Base-by-base conservation (phyloP, 345 rosid genomes). In the Kandelia obovata region DNA sequence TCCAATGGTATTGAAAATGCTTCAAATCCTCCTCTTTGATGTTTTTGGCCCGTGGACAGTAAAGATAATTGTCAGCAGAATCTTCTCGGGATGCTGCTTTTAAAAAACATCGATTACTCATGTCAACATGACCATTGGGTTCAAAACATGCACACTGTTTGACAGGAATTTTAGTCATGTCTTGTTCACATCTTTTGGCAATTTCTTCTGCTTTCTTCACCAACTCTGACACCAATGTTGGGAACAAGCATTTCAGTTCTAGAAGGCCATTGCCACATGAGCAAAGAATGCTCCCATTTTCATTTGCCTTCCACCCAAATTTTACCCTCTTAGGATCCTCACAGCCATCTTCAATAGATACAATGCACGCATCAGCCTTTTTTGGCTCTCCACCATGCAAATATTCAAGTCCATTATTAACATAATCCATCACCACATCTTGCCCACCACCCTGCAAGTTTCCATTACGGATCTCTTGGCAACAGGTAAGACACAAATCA, bases 1-100 rank as follows among this genome's bases (percentile, higher is more conserved):
- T 62, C 97, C 96, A 92, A 37, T 92, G 96, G 61, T 58, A 74
- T 74, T 78, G 92, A 73, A 91, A 91, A 83, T 91, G 95, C 68
- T 78, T 66, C 64, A 86, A 52, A 67, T 83, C 79, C 20, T 66
- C 78, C 35, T 59, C 62, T 46, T 72, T 68, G 70, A 80, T 65
- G 62, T 84, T 85, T 60, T 56, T 68, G 17, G 82, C 83, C 60
- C 51, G 61, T 62, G 97, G 97, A 64, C 69, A 73, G 73, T 82
- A 89, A 26, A 91, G 68, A 73, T 80, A 82, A 66, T 87, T 87
- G 70, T 83, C 92, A 52, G 65, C 56, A 47, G 83, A 62, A 63
- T 66, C 86, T 71, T 74, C 77, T 16, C 89, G 79, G 39, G 76
- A 79, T 20, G 97, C 89, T 52, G 97, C 85, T 81, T 84, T 86